Base-by-base conservation (phyloP, 495 filamentous ascomycete species). In the Aspergillus heteromorphus region DNA sequence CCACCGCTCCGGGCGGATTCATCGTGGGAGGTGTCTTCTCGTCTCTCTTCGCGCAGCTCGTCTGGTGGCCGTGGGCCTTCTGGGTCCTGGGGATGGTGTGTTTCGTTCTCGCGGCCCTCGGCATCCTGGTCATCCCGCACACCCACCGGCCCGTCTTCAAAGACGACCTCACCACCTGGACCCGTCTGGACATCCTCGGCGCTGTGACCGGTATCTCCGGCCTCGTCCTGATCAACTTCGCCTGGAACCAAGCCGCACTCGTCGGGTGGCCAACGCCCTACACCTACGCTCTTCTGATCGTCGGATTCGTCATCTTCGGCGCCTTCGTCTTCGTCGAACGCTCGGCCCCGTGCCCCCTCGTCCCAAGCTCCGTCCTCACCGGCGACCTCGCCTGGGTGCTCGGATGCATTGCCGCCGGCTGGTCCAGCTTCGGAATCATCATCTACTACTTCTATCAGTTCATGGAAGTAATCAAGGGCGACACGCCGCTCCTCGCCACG, bases 11-110 rank as follows among this genome's bases (percentile, higher is more conserved):
- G 1, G 65, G 53, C 7, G 84, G 85, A 0, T 77, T 70, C 36
- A 62, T 79, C 2, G 29, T 84, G 0, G 84, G 85, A 0, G 68
- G 66, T 0, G 63, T 77, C 0, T 78, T 85, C 52, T 70, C 74
- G 0, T 62, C 70, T 0, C 45, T 86, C 2, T 74, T 84, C 4
- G 71, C 81, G 6, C 62, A 81, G 29, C 55, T 72, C 11, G 71
- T 71, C 4, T 81, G 77, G 71, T 87, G 83, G 84, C 80, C 78
- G 1, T 87, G 85, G 84, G 70, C 73, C 0, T 87, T 78, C 59
- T 88, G 78, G 78, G 67, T 75, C 1, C 74, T 80, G 56, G 77
- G 68, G 10, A 76, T 82, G 48, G 66, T 74, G 6, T 79, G 78
- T 21, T 58, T 69, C 1, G 53, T 72, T 2, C 58, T 77, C 25